Evolutionary conservation across 345 rosid species (phyloP), one percentile per base, ranked within the genome.

Genomic region (Hypericum androsaemum): DNA sequence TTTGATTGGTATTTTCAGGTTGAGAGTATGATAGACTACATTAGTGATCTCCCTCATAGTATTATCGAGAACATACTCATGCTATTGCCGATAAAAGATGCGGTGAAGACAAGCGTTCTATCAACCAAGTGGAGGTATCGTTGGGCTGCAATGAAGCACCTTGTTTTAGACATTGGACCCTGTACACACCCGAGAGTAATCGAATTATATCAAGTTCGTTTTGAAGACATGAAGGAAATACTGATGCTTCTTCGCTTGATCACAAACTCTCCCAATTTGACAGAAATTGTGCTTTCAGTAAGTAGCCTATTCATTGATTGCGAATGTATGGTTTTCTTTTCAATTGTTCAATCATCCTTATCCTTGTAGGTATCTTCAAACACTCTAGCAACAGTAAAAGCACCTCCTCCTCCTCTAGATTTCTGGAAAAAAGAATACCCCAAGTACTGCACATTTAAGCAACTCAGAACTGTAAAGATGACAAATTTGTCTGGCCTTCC

Each of bases 151-250:
- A 61, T 84, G 16, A 69, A 85, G 53, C 68, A 77, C 12, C 96
- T 90, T 13, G 71, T 75, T 0, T 84, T 88, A 50, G 80, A 90
- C 50, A 88, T 83, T 41, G 64, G 72, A 40, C 82, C 82, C n/a
- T 83, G 78, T 50, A 75, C 48, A 54, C 72, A 71, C 71, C 76
- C 85, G 3, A 80, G 72, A 51, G 67, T 65, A 5, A 79, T 88
- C 62, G 95, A 85, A 62, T 62, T 88, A 37, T 77, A 69, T 74
- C 82, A 85, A 81, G 90, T 92, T 50, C 81, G 95, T 56, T 88
- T 88, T 50, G 98, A 92, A 71, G 98, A 92, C 73, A 70, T 65
- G 52, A 80, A 73, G 41, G 94, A 88, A 76, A 81, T 92, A 54
- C 74, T 74, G 3, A 81, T 85, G 44, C 80, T 88, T 71, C 87